Evolutionary conservation across 108 stramenopile species (phyloP).

Genomic region (Nannochloropsis oceanica): DNA sequence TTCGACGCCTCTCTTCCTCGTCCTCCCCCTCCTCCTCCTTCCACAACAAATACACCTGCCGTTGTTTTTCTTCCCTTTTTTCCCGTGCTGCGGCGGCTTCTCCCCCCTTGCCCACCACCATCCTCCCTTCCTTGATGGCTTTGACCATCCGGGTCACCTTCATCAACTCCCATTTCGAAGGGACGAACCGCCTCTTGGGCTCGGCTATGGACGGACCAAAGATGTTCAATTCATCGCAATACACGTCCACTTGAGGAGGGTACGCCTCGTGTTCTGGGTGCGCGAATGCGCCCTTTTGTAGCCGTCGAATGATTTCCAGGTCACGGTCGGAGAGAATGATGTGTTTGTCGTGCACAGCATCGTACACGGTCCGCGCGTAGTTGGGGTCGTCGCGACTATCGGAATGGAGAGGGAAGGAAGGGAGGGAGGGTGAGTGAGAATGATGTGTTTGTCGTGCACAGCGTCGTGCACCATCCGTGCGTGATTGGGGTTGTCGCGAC

Average conservation of each 20-base stretch:
- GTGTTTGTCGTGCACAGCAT: constrained; percentile 74
- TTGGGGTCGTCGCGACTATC: constrained; percentile 47
- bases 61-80: constrained; percentile 41
- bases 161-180: constrained; percentile 67
- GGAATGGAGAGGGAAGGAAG: no score
- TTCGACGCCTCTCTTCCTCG: constrained; percentile 40
- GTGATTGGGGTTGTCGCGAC: constrained; percentile 49
- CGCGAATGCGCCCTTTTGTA: constrained; percentile 81
- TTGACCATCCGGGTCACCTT: constrained; percentile 66
- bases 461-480: constrained; percentile 81
- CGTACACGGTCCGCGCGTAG: constrained; percentile 69
- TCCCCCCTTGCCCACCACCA: constrained; percentile 54
- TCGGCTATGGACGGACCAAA: constrained; percentile 44
- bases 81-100: constrained; percentile 44
- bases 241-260: constrained; percentile 83
- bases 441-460: constrained; percentile 69
- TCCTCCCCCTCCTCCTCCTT: constrained; percentile 50
- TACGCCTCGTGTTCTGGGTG: constrained; percentile 85
- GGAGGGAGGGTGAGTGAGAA: no score
- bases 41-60: constrained; percentile 73
- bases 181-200: constrained; percentile 44
- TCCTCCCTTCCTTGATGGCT: constrained; percentile 67
- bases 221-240: constrained; percentile 18
- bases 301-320: constrained; percentile 72
- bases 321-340: constrained; percentile 72